Conservation (phyloP, 139 green algal species). For the Coccomyxa sp. region DNA sequence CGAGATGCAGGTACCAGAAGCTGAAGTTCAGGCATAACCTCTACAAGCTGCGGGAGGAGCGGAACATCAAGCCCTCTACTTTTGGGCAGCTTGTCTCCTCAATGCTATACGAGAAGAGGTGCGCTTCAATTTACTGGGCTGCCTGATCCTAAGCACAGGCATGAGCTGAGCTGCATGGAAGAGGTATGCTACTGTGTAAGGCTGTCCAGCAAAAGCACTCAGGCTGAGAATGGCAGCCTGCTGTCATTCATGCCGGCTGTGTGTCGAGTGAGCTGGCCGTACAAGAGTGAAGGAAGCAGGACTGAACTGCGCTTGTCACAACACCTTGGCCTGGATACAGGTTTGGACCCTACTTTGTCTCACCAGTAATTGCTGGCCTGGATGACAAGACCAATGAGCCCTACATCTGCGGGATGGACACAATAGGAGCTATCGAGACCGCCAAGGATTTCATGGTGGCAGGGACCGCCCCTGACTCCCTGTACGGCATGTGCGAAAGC, state of each 20-base stretch:
- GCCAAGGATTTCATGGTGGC: conserved; percentile 96
- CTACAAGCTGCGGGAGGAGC: conserved; percentile 96
- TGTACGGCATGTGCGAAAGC: conserved; percentile 96
- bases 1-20: conserved; percentile 9
- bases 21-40: conserved; percentile 96
- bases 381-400: conserved; percentile 65
- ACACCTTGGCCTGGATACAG: background rate
- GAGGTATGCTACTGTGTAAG: no score
- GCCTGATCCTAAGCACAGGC: background rate
- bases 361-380: conserved; percentile 93
- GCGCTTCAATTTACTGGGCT: background rate
- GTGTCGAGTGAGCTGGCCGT: background rate
- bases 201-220: background rate
- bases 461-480: conserved; percentile 83
- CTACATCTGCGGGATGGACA: conserved; percentile 95
- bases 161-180: background rate
- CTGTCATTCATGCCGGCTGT: background rate
- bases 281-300: background rate
- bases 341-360: conserved; percentile 94
- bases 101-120: conserved; percentile 91
- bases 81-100: conserved; percentile 91
- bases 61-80: conserved; percentile 90
- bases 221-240: background rate
- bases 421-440: conserved; percentile 90
- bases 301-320: background rate